phyloP scores from a whole-genome alignment of 2,329 filamentous ascomycete genomes.

The Chalaropsis thielavioides region DNA sequence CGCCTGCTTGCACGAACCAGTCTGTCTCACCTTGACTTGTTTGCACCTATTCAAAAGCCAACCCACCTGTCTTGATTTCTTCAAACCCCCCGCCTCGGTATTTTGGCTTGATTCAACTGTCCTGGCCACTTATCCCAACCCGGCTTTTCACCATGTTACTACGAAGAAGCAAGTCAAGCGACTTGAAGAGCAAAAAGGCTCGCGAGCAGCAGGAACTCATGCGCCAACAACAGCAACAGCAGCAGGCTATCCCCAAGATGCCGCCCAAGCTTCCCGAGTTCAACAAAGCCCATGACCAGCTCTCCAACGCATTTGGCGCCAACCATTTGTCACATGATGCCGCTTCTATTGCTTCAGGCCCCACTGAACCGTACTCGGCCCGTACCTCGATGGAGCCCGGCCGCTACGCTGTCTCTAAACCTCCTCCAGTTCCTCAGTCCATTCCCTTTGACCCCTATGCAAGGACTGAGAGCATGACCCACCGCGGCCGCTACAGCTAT shows the following conservation, averaged over 20 bases:
- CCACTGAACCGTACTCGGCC: constrained; percentile 27
- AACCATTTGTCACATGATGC: constrained; percentile 48
- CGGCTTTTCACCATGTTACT: constrained; percentile 44
- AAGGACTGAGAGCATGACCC: constrained; percentile 85
- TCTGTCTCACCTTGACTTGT: background rate
- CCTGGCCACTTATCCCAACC: background rate
- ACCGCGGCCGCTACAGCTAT: constrained; percentile 92
- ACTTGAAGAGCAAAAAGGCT: constrained; percentile 47
- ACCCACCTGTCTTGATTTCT: background rate
- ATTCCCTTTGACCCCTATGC: constrained; percentile 58
- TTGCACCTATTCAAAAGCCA: background rate
- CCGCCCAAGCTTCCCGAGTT: constrained; percentile 40
- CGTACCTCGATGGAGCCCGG: constrained; percentile 42
- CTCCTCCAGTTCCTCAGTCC: constrained; percentile 41
- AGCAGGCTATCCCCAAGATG: constrained; percentile 32
- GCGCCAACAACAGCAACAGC: constrained; percentile 35
- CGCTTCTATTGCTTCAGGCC: constrained; percentile 42
- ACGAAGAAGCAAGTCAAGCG: constrained; percentile 52
- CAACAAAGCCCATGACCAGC: constrained; percentile 33
- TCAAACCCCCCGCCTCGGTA: background rate
- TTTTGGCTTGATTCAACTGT: background rate
- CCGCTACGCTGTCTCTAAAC: constrained; percentile 29
- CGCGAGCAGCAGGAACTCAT: constrained; percentile 43
- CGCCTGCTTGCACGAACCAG: background rate
- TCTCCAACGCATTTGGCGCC: constrained; percentile 31